Base-by-base conservation (phyloP, 2,329 filamentous ascomycete genomes). In the Fusarium sp. region DNA sequence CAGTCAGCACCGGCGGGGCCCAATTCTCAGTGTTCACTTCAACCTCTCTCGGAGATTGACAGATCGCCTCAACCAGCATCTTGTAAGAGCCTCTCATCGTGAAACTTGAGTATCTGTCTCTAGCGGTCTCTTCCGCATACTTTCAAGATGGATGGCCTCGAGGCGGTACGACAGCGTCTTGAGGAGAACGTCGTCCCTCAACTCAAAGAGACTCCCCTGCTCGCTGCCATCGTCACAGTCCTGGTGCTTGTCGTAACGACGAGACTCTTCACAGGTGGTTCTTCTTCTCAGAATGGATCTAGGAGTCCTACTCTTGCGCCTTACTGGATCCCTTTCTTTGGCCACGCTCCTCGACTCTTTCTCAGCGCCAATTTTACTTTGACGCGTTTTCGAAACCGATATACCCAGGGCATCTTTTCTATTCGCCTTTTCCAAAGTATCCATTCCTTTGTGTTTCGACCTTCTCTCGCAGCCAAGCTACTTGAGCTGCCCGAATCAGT, bases 271-370 rank as follows among this genome's bases (percentile, higher is more conserved):
- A 70, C 74, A 3, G 73, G 73, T 27, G 54, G 61, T 24, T 57
- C 76, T 27, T 72, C 91, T 87, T 54, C 57, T 33, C 33, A 69
- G 33, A 66, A 76, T 69, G 69, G 73, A 18, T 69, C 69, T 33
- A 76, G 65, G 37, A 72, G 60, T 10, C 80, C 81, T 13, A 75
- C 78, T 7, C 70, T 73, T 57, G 82, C 81, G 2, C 79, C 81
- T 4, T 83, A 81, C 60, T 84, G 81, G 81, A 57, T 84, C 2
- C 83, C 83, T 1, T 77, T 81, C 16, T 43, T 85, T 6, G 83
- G 83, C 16, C 83, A 85, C 50, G 74, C 79, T 14, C 80, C 82
- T 1, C 81, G 80, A 45, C 76, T 84, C 68, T 69, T 75, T 22
- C 61, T 80, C 57, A 76, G 76, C 68, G 69, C 73, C n/a, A 76